Conservation (phyloP, 106 monocot genomes). For the Dendrobium chrysotoxum region DNA sequence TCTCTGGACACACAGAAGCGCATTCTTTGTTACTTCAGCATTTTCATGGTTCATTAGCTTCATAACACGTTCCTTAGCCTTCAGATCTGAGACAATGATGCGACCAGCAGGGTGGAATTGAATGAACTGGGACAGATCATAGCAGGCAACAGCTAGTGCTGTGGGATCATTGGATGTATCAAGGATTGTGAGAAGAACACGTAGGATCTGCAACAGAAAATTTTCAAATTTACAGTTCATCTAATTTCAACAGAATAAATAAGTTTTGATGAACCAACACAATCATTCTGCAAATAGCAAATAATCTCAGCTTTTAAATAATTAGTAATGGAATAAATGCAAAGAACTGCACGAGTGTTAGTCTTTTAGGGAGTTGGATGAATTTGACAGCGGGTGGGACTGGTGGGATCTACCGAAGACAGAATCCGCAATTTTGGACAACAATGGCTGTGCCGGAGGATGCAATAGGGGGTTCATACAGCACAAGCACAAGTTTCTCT, state of each 20-base stretch:
- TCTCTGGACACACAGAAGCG: constrained; percentile 85
- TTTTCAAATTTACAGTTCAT: background rate
- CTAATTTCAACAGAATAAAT: background rate
- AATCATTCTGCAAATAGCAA: too few relatives aligned
- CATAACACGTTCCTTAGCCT: constrained; percentile 90
- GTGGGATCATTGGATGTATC: constrained; percentile 90
- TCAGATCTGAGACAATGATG: constrained; percentile 58
- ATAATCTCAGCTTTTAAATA: too few relatives aligned
- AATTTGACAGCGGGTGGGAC: too few relatives aligned
- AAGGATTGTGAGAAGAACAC: constrained; percentile 76
- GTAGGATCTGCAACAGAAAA: constrained; percentile 57
- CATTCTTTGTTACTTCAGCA: constrained; percentile 84
- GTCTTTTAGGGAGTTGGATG: too few relatives aligned
- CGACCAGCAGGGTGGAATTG: constrained; percentile 79
- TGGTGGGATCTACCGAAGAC: too few relatives aligned
- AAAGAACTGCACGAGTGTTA: too few relatives aligned
- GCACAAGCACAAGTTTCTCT: too few relatives aligned
- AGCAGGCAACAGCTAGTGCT: constrained; percentile 81
- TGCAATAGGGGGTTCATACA: too few relatives aligned
- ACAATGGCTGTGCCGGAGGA: too few relatives aligned
- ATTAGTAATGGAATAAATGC: too few relatives aligned
- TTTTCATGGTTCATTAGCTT: constrained; percentile 93
- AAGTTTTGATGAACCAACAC: too few relatives aligned
- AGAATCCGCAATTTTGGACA: too few relatives aligned
- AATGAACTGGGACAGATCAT: constrained; percentile 89